Evolutionary conservation across 139 green algal genomes (phyloP).

Genomic region (Klebsormidium nitens): DNA sequence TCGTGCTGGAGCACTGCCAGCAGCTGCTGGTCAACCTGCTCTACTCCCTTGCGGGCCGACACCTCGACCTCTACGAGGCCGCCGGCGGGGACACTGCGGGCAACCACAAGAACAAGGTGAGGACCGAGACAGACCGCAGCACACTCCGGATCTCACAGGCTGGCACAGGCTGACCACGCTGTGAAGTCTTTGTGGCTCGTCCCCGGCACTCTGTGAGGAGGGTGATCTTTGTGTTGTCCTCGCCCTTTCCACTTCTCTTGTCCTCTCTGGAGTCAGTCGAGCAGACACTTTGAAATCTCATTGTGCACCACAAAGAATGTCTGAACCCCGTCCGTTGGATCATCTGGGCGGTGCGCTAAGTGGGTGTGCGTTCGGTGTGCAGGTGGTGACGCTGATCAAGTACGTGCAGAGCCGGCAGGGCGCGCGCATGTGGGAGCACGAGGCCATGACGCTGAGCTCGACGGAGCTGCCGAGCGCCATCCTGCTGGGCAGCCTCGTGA

Average conservation of each 20-base stretch:
- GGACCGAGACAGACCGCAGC: too few species aligned
- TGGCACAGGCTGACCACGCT: too few species aligned
- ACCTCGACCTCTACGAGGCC: slow-evolving; percentile 45
- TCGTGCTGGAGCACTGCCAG: slow-evolving; percentile 48
- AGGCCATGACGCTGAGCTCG: slow-evolving; percentile 50
- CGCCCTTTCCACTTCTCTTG: background rate
- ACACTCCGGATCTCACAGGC: too few species aligned
- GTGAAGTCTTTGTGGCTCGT: too few species aligned
- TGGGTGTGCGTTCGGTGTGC: too few species aligned
- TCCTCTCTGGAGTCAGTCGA: background rate
- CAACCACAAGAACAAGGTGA: slow-evolving; percentile 35
- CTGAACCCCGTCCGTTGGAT: too few species aligned
- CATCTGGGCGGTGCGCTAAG: too few species aligned
- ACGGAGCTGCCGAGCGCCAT: slow-evolving; percentile 35
- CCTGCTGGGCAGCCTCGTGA: slow-evolving; percentile 48
- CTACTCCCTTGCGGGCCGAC: slow-evolving; percentile 52
- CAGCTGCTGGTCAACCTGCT: slow-evolving; percentile 77
- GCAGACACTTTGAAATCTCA: too few species aligned
- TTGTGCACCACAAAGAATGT: too few species aligned
- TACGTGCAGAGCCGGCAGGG: slow-evolving; percentile 73
- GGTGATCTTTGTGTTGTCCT: background rate
- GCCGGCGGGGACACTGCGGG: slow-evolving; percentile 30
- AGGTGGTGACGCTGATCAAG: slow-evolving; percentile 57
- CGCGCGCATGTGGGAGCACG: slow-evolving; percentile 63
- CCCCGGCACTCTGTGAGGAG: background rate